Conservation (phyloP, 305 asterid species). For the Fraxinus albicans region DNA sequence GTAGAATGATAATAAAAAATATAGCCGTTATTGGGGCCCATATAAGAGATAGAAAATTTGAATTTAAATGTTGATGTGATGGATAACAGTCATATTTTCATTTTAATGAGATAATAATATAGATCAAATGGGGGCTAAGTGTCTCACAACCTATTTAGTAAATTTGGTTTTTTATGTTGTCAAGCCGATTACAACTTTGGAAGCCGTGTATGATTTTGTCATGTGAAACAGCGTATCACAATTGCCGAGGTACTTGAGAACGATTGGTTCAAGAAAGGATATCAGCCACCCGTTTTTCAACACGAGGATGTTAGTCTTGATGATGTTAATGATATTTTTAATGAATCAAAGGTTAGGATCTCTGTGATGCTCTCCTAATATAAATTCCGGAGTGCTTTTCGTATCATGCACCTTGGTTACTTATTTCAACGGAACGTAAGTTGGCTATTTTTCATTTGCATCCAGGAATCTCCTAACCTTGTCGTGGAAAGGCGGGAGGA, state of each 20-base stretch:
- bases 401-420: background rate
- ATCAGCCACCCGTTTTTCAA: conserved; percentile 58
- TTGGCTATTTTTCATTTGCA: conserved; percentile 3
- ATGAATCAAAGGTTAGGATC: conserved; percentile 57
- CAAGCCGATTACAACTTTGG: background rate
- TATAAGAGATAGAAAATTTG: too few species aligned
- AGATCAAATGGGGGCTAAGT: background rate
- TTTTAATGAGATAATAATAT: too few species aligned
- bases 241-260: conserved; percentile 67
- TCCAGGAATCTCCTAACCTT: conserved; percentile 66
- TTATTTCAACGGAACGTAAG: background rate
- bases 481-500: conserved; percentile 89
- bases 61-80: too few species aligned
- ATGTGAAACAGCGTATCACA: conserved; percentile 68
- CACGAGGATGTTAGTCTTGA: conserved; percentile 80
- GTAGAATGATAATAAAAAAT: too few species aligned
- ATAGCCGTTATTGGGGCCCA: too few species aligned
- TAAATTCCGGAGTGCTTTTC: background rate
- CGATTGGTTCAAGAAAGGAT: conserved; percentile 64
- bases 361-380: background rate
- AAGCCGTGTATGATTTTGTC: background rate
- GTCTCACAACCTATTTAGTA: background rate
- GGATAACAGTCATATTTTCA: too few species aligned
- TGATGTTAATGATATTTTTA: conserved; percentile 77
- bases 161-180: background rate